Evolutionary conservation across 257 asterid species (phyloP).

Genomic region (Ilex aquifolium): DNA sequence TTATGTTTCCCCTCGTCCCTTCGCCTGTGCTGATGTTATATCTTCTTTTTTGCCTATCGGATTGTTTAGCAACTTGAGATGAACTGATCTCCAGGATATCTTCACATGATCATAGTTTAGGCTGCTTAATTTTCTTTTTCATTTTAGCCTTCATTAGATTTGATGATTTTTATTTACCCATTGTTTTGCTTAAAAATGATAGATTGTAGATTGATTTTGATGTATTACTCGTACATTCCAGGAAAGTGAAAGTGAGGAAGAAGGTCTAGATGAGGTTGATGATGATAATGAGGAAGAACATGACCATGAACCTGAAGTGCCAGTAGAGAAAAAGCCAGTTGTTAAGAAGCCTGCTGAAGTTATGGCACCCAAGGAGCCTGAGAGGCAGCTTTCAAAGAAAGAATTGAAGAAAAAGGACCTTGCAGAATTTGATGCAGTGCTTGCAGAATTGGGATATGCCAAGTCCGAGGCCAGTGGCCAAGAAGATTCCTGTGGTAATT

Average conservation of each 20-base stretch:
- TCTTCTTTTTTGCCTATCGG: too few species aligned
- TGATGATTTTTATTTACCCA: too few species aligned
- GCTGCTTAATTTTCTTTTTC: too few species aligned
- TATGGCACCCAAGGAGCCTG: not conserved
- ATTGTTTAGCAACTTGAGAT: too few species aligned
- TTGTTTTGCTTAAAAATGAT: too few species aligned
- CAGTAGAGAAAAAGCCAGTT: not conserved
- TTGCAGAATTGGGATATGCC: conserved; percentile 1
- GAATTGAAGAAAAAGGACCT: conserved; percentile 4
- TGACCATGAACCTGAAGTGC: not conserved
- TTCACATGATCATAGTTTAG: too few species aligned
- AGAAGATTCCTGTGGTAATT: too few species aligned
- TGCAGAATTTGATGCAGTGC: not conserved
- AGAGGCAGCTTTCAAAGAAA: conserved; percentile 1
- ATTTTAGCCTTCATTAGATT: too few species aligned
- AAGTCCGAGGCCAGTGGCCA: not conserved
- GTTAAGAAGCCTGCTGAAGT: not conserved
- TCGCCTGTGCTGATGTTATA: too few species aligned
- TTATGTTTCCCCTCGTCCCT: too few species aligned
- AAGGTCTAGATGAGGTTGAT: conserved; percentile 22
- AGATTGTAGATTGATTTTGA: too few species aligned
- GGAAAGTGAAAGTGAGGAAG: conserved; percentile 22
- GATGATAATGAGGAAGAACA: conserved; percentile 8
- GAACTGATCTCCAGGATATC: too few species aligned
- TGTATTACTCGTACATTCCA: conserved; percentile 13